Evolutionary conservation across 495 filamentous ascomycete genomes (phyloP).

Genomic region (Hypomontagnella monticulosa): DNA sequence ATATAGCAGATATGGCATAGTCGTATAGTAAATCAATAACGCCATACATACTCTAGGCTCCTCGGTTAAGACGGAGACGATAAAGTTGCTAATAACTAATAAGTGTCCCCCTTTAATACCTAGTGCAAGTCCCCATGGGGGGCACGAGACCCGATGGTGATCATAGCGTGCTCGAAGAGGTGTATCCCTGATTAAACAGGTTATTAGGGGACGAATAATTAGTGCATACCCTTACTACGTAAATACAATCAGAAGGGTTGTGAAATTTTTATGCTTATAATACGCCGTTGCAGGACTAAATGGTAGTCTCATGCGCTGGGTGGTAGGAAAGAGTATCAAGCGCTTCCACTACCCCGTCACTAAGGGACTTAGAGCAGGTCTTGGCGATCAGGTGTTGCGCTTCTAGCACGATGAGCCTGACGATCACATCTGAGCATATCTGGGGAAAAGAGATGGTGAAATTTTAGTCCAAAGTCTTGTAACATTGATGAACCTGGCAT

Average conservation of each 20-base stretch:
- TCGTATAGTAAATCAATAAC: constrained; percentile 6
- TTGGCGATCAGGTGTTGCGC: constrained; percentile 41
- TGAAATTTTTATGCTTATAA: not conserved
- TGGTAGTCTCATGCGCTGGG: constrained; percentile 21
- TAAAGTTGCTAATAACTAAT: constrained; percentile 17
- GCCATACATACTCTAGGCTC: constrained; percentile 14
- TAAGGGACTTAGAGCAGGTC: constrained; percentile 15
- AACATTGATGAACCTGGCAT: constrained; percentile 2
- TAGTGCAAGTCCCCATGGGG: constrained; percentile 1
- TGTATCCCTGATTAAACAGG: constrained; percentile 26
- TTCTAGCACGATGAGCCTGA: constrained; percentile 27
- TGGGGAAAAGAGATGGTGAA: constrained; percentile 37
- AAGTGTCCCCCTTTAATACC: constrained; percentile 22
- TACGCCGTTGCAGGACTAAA: constrained; percentile 22
- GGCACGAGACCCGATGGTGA: constrained; percentile 26
- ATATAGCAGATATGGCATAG: constrained; percentile 5
- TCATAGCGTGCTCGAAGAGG: constrained; percentile 30
- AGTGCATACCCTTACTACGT: constrained; percentile 2
- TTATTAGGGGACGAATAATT: constrained; percentile 20
- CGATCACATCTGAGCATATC: constrained; percentile 41
- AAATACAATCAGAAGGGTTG: not conserved
- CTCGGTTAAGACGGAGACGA: constrained; percentile 11
- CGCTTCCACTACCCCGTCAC: constrained; percentile 12
- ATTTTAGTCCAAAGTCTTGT: constrained; percentile 9
- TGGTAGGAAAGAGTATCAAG: constrained; percentile 14